Percentiles rank a stretch among this genome's conserved stretches.
Conservation (phyloP, 2,329 filamentous ascomycete species). For the Fusarium clavum region DNA sequence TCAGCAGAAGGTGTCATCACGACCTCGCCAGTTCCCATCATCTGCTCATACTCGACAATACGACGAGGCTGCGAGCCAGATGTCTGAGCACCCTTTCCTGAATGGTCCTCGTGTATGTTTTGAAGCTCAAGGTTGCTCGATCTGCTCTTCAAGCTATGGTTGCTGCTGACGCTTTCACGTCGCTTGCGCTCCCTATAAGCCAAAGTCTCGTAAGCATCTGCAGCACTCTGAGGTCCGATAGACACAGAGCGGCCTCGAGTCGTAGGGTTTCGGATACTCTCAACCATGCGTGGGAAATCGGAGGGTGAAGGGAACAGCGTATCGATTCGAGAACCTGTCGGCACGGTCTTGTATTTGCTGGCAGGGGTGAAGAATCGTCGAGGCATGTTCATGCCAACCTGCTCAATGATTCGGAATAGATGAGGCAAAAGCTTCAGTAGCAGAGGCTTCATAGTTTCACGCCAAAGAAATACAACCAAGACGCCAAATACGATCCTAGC, state of each 20-base stretch:
- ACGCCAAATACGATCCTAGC: slow-evolving; percentile 83
- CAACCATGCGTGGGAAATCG: slow-evolving; percentile 84
- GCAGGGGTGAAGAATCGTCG: slow-evolving; percentile 92
- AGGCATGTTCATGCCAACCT: slow-evolving; percentile 81
- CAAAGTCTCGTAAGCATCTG: slow-evolving; percentile 94
- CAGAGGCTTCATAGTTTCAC: slow-evolving; percentile 87
- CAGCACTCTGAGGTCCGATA: slow-evolving; percentile 92
- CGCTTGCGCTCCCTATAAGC: slow-evolving; percentile 81
- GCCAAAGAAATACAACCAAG: slow-evolving; percentile 86
- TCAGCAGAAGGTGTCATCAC: slow-evolving; percentile 50
- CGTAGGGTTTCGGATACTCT: slow-evolving; percentile 80
- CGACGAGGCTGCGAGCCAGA: slow-evolving; percentile 60
- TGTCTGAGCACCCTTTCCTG: slow-evolving; percentile 54
- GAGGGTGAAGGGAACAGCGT: slow-evolving; percentile 92
- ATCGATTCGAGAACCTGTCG: slow-evolving; percentile 73
- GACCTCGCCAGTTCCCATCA: slow-evolving; percentile 76
- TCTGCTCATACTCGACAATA: slow-evolving; percentile 74
- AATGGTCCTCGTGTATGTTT: slow-evolving; percentile 53
- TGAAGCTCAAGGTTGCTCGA: slow-evolving; percentile 57
- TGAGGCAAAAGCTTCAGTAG: slow-evolving; percentile 84
- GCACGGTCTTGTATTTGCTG: slow-evolving; percentile 89
- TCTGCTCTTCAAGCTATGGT: slow-evolving; percentile 60
- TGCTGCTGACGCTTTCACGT: slow-evolving; percentile 66
- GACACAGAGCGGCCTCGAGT: slow-evolving; percentile 82
- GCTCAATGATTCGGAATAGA: slow-evolving; percentile 86